These are phyloP conservation scores for Colletotrichum brevisporum DNA, from an alignment of 2,329 filamentous ascomycete genomes.

Conservation along the genomic window DNA sequence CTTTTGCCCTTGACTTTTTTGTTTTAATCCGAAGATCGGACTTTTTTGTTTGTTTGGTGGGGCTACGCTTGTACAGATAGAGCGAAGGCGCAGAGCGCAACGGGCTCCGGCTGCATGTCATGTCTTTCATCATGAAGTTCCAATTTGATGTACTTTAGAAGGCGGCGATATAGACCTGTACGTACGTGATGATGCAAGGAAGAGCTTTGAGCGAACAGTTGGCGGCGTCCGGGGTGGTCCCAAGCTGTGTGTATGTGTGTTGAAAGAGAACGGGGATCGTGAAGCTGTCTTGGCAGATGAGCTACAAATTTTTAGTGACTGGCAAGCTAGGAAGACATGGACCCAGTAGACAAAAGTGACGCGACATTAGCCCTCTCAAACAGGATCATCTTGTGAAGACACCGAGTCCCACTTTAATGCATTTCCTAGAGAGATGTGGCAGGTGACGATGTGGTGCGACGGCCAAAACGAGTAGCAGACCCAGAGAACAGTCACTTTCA, in stretches of 20 bases:
- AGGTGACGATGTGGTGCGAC: no score
- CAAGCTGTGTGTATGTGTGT: no score
- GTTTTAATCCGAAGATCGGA: slow-evolving; percentile 27
- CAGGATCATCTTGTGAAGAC: no score
- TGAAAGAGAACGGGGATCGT: no score
- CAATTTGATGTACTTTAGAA: slow-evolving; percentile 60
- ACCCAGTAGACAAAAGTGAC: no score
- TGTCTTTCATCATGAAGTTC: slow-evolving; percentile 54
- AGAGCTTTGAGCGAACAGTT: neutral
- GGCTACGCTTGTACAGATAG: slow-evolving; percentile 51
- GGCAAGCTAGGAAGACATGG: no score
- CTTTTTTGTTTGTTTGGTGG: slow-evolving; percentile 17
- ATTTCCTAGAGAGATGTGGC: no score
- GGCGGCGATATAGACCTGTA: slow-evolving; percentile 59
- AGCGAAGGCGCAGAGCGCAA: slow-evolving; percentile 54
- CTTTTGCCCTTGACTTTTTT: slow-evolving; percentile 1
- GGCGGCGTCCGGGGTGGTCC: neutral
- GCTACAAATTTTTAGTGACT: no score
- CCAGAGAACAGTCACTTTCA: neutral
- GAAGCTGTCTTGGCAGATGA: no score
- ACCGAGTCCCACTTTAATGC: no score
- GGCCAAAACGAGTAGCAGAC: no score
- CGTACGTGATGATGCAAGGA: slow-evolving; percentile 50
- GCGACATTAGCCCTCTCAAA: no score
- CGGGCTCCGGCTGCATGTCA: slow-evolving; percentile 49